Evolutionary conservation across 2,329 filamentous ascomycete genomes (phyloP), one percentile per base, ranked within the genome.

Genomic region (Epichloe glyceriae): DNA sequence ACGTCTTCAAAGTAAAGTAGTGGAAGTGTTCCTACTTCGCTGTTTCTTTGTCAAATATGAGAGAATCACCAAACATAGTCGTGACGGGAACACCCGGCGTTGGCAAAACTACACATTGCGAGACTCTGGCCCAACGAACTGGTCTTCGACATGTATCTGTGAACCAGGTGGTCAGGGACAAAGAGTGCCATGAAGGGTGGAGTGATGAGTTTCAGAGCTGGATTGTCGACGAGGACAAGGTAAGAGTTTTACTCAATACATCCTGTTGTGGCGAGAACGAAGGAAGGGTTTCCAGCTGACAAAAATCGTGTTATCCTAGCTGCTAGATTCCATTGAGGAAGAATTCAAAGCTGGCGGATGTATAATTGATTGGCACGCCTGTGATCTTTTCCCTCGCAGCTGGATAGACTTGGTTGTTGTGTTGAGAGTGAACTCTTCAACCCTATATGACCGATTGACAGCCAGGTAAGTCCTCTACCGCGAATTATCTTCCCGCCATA

Each of bases 331-430:
- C 46, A 85, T 98, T 52, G 93, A 97, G 70, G 79, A 86, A 51
- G 84, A 93, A 54, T 77, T 87, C 39, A 78, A 83, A 55, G 70
- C 78, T 19, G 91, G 91, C 52, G 93, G 93, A 19, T 87, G 82
- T 67, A 82, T 98, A 59, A 86, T 98, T 62, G 93, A 98, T 71
- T 98, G 93, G 91, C 93, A 98, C 69, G 91, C 90, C 2, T 97
- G 91, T 71, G 93, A 97, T 61, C 71, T 97, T 20, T 97, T 97
- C 63, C 93, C 93, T 2, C 83, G 86, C 64, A 85, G 85, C 62
- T 94, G 90, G 88, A 85, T 98, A 62, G 93, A 98, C 65, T 78
- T 98, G 2, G 90, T 98, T 1, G 86, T 97, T 5, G 93, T 98
- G 50, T 68, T 98, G 55, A 78, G 93, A 44, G 88, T 86, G 51